phyloP scores from a whole-genome alignment of 345 rosid genomes.

The Eucalyptus regnans region DNA sequence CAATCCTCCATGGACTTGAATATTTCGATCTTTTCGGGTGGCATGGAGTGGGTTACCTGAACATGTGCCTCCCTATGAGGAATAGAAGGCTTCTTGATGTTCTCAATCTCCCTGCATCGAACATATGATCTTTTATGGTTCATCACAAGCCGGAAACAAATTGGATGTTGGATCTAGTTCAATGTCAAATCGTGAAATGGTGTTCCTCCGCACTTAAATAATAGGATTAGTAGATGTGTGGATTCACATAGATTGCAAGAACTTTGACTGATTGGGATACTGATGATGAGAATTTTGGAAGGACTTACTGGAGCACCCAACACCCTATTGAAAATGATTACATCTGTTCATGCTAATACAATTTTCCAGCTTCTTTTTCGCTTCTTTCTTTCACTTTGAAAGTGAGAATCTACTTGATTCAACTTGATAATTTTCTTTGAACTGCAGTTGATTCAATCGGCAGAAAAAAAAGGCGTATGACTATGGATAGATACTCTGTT shows the following conservation, averaged over 20 bases:
- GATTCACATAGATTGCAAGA: background rate
- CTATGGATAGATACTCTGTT: background rate
- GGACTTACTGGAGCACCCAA: background rate
- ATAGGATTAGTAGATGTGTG: background rate
- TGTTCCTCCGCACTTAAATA: background rate
- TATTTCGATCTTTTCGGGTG: conserved; percentile 77
- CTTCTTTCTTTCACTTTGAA: background rate
- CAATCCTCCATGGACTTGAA: conserved; percentile 81
- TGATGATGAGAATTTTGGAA: background rate
- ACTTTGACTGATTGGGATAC: background rate
- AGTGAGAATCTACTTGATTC: background rate
- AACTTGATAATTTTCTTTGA: background rate
- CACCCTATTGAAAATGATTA: background rate
- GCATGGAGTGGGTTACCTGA: conserved; percentile 83
- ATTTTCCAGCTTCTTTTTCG: background rate
- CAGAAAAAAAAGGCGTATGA: background rate
- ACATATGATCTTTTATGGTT: background rate
- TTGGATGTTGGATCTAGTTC: background rate
- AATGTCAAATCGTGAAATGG: background rate
- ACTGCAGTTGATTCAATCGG: background rate
- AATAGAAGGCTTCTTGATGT: conserved; percentile 53
- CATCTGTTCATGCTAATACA: background rate
- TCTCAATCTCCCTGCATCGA: conserved; percentile 33
- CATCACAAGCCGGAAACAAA: background rate
- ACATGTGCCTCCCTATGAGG: conserved; percentile 63